Conservation (phyloP, 768 basidiomycete species). For the Kwoniella heveanensis region DNA sequence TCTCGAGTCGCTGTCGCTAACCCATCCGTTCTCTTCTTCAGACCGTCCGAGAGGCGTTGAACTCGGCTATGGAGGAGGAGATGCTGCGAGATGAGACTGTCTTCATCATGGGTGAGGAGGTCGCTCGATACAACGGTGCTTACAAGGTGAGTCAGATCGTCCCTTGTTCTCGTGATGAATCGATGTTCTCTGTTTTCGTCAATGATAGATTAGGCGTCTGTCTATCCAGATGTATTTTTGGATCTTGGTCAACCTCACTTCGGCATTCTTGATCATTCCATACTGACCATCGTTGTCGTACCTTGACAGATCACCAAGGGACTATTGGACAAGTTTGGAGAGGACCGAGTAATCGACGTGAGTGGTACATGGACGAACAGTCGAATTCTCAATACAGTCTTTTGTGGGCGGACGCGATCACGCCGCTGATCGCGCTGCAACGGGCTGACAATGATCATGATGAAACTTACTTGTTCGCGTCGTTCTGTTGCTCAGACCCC, state of each 20-base stretch:
- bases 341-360: constrained; percentile 91
- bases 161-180: too few relatives aligned
- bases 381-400: too few relatives aligned
- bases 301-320: constrained; percentile 85
- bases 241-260: not conserved
- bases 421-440: too few relatives aligned
- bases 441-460: too few relatives aligned
- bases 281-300: not conserved
- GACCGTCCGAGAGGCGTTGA: constrained; percentile 98
- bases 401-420: too few relatives aligned
- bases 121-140: constrained; percentile 84
- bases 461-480: not conserved
- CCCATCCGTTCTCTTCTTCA: constrained; percentile 10
- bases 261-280: not conserved
- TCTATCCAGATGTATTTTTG: too few relatives aligned
- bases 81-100: constrained; percentile 95
- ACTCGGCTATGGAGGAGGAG: constrained; percentile 98
- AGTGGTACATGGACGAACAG: constrained; percentile 30
- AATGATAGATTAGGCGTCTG: too few relatives aligned
- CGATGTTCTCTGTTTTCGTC: too few relatives aligned
- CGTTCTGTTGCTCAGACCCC: constrained; percentile 35
- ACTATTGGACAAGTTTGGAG: constrained; percentile 97
- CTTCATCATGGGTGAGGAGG: constrained; percentile 95
- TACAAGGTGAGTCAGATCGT: constrained; percentile 50
- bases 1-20: too few relatives aligned